phyloP scores from a whole-genome alignment of 495 filamentous ascomycete species.

The Xylaria acuta region DNA sequence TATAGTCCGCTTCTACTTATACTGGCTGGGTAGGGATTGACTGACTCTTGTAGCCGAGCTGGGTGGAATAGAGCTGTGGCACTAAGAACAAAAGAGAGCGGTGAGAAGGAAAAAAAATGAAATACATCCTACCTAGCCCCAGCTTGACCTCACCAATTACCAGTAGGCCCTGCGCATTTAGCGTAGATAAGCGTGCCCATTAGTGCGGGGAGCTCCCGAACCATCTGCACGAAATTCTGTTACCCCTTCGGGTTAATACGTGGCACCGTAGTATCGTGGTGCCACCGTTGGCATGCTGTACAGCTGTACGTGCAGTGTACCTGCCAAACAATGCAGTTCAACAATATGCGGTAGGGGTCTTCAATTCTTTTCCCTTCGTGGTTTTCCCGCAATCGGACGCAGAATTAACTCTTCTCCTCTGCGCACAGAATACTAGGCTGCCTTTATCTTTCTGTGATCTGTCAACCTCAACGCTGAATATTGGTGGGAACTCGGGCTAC shows the following conservation, averaged over 20 bases:
- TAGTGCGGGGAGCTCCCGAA: constrained; percentile 35
- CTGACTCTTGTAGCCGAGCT: not conserved
- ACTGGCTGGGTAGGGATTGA: not conserved
- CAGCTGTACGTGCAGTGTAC: not conserved
- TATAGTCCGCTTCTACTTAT: constrained; percentile 2
- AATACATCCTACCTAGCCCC: constrained; percentile 2
- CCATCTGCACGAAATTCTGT: constrained; percentile 33
- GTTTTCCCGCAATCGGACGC: constrained; percentile 18
- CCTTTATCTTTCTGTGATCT: constrained; percentile 1
- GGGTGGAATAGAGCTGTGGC: not conserved
- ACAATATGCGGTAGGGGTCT: constrained; percentile 6
- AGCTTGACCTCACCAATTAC: constrained; percentile 6
- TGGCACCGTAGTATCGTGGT: not conserved
- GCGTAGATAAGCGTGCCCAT: constrained; percentile 23
- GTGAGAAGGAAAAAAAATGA: not conserved
- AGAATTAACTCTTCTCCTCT: not conserved
- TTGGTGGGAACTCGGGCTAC: not conserved
- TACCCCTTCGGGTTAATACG: constrained; percentile 24
- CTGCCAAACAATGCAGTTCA: not conserved
- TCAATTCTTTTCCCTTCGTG: constrained; percentile 1
- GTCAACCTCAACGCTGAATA: not conserved
- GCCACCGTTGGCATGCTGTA: not conserved
- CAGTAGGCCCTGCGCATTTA: constrained; percentile 1
- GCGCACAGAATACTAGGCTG: not conserved
- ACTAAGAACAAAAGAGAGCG: not conserved